phyloP scores from a whole-genome alignment of 1,284 basidiomycete species.

The Neonothopanus nambi region DNA sequence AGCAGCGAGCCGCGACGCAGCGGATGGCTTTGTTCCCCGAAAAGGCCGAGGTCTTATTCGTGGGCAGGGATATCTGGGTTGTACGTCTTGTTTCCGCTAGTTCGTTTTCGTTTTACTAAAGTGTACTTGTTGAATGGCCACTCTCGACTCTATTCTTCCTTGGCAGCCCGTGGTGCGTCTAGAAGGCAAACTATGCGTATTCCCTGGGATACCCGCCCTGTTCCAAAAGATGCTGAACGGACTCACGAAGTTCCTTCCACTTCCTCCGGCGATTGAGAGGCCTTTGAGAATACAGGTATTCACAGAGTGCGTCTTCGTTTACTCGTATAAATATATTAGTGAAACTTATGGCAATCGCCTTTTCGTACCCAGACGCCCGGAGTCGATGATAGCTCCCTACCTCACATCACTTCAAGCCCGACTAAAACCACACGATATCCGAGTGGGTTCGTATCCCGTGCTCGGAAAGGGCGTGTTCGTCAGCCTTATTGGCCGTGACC shows the following conservation, averaged over 20 bases:
- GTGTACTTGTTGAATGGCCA: no score
- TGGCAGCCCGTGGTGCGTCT: slow-evolving; percentile 79
- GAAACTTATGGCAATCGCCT: slow-evolving; percentile 8
- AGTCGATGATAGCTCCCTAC: slow-evolving; percentile 89
- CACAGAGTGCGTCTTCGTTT: slow-evolving; percentile 57
- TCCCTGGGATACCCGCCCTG: slow-evolving; percentile 88
- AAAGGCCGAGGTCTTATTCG: slow-evolving; percentile 74
- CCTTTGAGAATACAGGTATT: slow-evolving; percentile 78
- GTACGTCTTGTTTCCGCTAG: slow-evolving; percentile 38
- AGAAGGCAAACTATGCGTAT: slow-evolving; percentile 81
- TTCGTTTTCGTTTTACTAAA: background rate
- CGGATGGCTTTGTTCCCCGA: slow-evolving; percentile 86
- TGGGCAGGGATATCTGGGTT: slow-evolving; percentile 81
- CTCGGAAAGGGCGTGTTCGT: slow-evolving; percentile 65
- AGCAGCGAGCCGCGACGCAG: slow-evolving; percentile 71
- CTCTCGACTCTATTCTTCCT: background rate
- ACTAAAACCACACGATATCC: slow-evolving; percentile 74
- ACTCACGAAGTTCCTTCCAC: slow-evolving; percentile 71
- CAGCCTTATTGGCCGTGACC: slow-evolving; percentile 70
- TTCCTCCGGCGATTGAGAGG: slow-evolving; percentile 70
- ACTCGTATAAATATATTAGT: background rate
- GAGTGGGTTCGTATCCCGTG: slow-evolving; percentile 82
- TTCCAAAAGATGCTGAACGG: slow-evolving; percentile 81
- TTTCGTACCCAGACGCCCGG: slow-evolving; percentile 79
- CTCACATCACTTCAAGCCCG: slow-evolving; percentile 77